phyloP scores from a whole-genome alignment of 2,329 filamentous ascomycete genomes.

The Canariomyces notabilis region DNA sequence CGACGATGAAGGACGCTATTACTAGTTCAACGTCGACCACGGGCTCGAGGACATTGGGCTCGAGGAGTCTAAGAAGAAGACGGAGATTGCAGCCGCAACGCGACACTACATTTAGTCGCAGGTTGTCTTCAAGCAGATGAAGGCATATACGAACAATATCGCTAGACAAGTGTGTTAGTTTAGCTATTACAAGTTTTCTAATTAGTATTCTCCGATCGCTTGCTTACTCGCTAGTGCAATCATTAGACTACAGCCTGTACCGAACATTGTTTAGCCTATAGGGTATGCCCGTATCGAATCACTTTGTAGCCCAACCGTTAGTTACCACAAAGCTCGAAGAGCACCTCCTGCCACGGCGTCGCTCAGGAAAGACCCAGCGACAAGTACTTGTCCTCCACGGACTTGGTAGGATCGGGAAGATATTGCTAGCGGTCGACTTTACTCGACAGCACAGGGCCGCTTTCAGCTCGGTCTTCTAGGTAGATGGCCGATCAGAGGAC shows the following conservation, averaged over 20 bases:
- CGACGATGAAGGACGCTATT: slow-evolving; percentile 33
- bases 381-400: slow-evolving; percentile 20
- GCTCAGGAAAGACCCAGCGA: slow-evolving; percentile 5
- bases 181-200: slow-evolving; percentile 1
- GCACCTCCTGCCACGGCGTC: slow-evolving; percentile 20
- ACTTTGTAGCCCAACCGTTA: slow-evolving; percentile 20
- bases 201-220: slow-evolving; percentile 1
- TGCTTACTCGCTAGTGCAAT: slow-evolving; percentile 2
- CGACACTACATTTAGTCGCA: slow-evolving; percentile 16
- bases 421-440: slow-evolving; percentile 21
- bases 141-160: slow-evolving; percentile 19
- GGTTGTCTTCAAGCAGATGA: slow-evolving; percentile 18
- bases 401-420: slow-evolving; percentile 21
- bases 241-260: slow-evolving; percentile 17
- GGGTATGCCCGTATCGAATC: slow-evolving; percentile 19
- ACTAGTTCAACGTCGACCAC: slow-evolving; percentile 40
- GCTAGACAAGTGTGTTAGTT: slow-evolving; percentile 19
- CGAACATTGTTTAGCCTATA: slow-evolving; percentile 17
- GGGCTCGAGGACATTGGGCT: slow-evolving; percentile 38
- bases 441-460: slow-evolving; percentile 19
- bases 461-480: slow-evolving; percentile 31
- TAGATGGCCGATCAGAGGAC: slow-evolving; percentile 29
- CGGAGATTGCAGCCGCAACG: slow-evolving; percentile 28
- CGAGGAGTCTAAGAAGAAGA: slow-evolving; percentile 33
- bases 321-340: slow-evolving; percentile 19